Base-by-base conservation (phyloP, 2,329 filamentous ascomycete genomes). In the Cladobotryum protrusum region DNA sequence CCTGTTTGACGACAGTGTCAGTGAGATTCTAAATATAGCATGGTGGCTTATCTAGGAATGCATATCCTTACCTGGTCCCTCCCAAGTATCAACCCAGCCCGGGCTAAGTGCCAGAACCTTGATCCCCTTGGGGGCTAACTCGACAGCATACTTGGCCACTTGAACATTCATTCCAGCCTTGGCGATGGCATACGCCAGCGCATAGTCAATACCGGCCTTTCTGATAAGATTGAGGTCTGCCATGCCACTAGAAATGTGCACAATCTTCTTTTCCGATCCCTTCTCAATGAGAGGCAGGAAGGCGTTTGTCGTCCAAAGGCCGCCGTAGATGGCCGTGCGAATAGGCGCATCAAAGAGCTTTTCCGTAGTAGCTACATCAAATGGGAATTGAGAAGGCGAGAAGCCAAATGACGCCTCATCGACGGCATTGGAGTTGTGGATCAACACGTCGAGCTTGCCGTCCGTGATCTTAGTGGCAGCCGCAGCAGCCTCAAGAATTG, bases 151-250 rank as follows among this genome's bases (percentile, higher is more conserved):
- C 57, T 74, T 73, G 9, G 68, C 67, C 3, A 71, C 60, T 2
- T 64, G 50, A 15, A 72, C 59, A 53, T 73, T 75, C 54, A 71
- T 53, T 1, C 63, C 70, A 0, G 65, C 68, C 53, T 75, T 75
- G 29, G 60, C 61, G 18, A 64, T 58, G 9, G 65, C 54, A 52
- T 74, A 75, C 0, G 64, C 56, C 0, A 65, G 58, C 2, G 44
- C 55, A 29, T 54, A 52, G 3, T 52, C 49, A 2, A 69, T 7
- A 0, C 59, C 64, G 13, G 53, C 50, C 1, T 50, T 54, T 3
- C 55, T 53, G 44, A 59, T 59, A 5, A 64, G 20, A 7, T 64
- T 56, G 1, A 61, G 47, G 47, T 71, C 68, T 0, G 62, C 69
- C 53, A 68, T 59, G 8, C 59, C 69, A 9, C 54, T 66, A 17